Percentiles rank a stretch among this genome's conserved stretches.
These are phyloP conservation scores for Panicum virgatum DNA, from an alignment of 202 grass and related monocot species.

Conservation along the genomic window DNA sequence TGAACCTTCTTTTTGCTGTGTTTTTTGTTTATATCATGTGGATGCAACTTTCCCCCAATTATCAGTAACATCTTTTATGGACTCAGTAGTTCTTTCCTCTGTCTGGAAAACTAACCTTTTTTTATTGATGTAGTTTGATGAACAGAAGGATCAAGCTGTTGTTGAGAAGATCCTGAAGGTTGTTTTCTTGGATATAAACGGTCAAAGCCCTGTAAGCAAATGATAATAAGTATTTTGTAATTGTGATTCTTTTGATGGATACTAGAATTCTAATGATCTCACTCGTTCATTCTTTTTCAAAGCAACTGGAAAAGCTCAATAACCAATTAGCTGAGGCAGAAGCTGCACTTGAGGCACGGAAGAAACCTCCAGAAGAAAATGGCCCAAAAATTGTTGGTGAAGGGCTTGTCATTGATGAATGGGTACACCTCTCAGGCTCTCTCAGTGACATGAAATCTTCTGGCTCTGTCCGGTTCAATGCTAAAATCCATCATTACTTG, in stretches of 20 bases:
- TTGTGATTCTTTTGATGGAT: background rate
- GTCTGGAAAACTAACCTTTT: constrained; percentile 25
- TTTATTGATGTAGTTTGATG: constrained; percentile 69
- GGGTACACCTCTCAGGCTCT: constrained; percentile 53
- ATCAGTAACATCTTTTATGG: background rate
- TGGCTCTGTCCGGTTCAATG: background rate
- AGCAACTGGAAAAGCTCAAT: constrained; percentile 97
- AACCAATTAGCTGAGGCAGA: constrained; percentile 86
- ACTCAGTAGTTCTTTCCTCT: constrained; percentile 7
- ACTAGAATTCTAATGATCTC: constrained; percentile 9
- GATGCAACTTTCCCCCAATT: background rate
- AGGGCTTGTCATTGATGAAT: constrained; percentile 97
- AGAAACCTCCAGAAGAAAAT: constrained; percentile 88
- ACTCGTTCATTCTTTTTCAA: constrained; percentile 28
- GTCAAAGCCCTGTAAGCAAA: constrained; percentile 69
- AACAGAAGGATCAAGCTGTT: constrained; percentile 88
- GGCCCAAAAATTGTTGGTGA: constrained; percentile 87
- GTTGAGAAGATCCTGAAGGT: constrained; percentile 89
- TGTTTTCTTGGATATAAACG: constrained; percentile 77
- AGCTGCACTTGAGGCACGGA: constrained; percentile 76
- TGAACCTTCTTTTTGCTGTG: background rate
- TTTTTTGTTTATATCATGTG: constrained; percentile 10
- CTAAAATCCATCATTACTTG: constrained; percentile 15
- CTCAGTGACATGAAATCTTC: constrained; percentile 5
- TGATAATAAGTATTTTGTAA: background rate